phyloP scores from a whole-genome alignment of 73 alveolate species.

The Breviolum minutum region DNA sequence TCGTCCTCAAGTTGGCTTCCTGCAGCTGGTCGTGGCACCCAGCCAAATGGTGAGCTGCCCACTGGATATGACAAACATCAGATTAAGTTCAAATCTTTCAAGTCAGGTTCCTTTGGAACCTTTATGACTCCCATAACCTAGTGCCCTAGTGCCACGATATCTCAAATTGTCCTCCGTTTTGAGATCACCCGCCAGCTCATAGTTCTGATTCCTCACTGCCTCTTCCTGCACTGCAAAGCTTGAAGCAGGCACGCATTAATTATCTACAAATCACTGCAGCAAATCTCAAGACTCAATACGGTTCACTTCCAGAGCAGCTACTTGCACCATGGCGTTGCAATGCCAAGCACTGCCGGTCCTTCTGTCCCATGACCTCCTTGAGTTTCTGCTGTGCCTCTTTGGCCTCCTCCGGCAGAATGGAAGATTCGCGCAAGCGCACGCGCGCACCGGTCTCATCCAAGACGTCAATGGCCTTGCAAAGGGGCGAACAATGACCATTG shows the following conservation, averaged over 20 bases:
- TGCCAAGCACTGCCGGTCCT: constrained; percentile 7
- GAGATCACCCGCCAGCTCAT: constrained; percentile 93
- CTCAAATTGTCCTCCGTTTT: constrained; percentile 27
- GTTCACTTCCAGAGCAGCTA: too few species aligned
- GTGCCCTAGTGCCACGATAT: too few species aligned
- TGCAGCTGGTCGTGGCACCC: background rate
- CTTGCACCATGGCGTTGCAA: background rate
- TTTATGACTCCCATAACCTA: too few species aligned
- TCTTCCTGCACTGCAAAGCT: constrained; percentile 47
- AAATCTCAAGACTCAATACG: too few species aligned
- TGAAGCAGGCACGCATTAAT: background rate
- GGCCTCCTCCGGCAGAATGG: constrained; percentile 95
- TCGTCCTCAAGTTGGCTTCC: constrained; percentile 57
- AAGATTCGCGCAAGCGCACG: constrained; percentile 92
- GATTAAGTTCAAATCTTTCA: too few species aligned
- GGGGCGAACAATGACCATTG: background rate
- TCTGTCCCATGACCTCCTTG: constrained; percentile 80
- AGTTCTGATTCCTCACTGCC: constrained; percentile 89
- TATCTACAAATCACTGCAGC: too few species aligned
- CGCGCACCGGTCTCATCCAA: constrained; percentile 94
- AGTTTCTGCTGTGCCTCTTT: constrained; percentile 94
- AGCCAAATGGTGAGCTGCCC: too few species aligned
- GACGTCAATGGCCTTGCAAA: constrained; percentile 79
- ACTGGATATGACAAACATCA: too few species aligned
- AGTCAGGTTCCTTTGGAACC: background rate